These are phyloP conservation scores for Phytopythium vexans DNA, from an alignment of 352 stramenopile genomes.

Conservation along the genomic window DNA sequence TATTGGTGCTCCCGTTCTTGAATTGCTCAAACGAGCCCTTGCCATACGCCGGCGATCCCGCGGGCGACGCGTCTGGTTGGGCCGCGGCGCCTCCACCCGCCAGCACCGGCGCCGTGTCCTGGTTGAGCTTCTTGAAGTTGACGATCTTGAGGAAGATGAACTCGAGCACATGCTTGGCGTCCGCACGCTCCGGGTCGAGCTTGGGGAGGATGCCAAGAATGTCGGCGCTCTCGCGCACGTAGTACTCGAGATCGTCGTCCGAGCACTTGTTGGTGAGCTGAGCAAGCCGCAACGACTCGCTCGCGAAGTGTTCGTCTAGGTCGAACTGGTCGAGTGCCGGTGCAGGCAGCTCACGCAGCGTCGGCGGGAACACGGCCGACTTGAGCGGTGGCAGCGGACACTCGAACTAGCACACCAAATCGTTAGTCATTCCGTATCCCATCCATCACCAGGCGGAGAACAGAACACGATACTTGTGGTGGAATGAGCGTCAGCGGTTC, in stretches of 20 bases:
- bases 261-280: conserved; percentile 96
- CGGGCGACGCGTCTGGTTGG: conserved; percentile 5
- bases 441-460: not conserved
- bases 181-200: conserved; percentile 61
- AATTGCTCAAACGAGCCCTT: conserved; percentile 12
- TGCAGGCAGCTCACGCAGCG: conserved; percentile 84
- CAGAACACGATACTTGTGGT: conserved; percentile 56
- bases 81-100: conserved; percentile 8
- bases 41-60: conserved; percentile 13
- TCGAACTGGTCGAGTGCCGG: conserved; percentile 96
- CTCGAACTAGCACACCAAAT: conserved; percentile 75
- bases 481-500: conserved; percentile 94
- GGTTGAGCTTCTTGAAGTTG: conserved; percentile 92
- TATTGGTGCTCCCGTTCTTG: conserved; percentile 9
- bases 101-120: conserved; percentile 39
- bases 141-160: conserved; percentile 92
- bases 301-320: conserved; percentile 96
- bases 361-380: conserved; percentile 93
- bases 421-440: not conserved
- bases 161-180: conserved; percentile 90
- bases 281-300: conserved; percentile 87
- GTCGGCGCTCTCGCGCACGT: conserved; percentile 90
- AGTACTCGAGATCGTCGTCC: conserved; percentile 94
- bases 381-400: conserved; percentile 90
- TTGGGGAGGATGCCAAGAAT: conserved; percentile 89